Evolutionary conservation across 768 basidiomycete genomes (phyloP).

Genomic region (Gautieria morchelliformis): DNA sequence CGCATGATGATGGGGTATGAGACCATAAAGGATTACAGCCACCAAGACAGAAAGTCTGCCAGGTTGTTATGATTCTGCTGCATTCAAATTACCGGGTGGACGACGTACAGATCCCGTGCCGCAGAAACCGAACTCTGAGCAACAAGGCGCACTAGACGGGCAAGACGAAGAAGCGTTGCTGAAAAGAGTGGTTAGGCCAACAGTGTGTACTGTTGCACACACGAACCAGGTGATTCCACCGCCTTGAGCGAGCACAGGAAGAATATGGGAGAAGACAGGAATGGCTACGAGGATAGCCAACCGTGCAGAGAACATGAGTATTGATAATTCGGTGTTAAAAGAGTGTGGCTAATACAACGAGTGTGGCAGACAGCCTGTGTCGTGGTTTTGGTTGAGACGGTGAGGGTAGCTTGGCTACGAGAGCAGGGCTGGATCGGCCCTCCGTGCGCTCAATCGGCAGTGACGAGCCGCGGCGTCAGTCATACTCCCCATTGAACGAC

Average conservation of each 20-base stretch:
- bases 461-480: too few relatives aligned
- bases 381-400: background rate
- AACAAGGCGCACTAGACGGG: conserved; percentile 31
- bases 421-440: too few relatives aligned
- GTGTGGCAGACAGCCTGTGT: background rate
- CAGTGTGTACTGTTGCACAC: background rate
- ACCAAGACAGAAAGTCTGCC: conserved; percentile 61
- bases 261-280: background rate
- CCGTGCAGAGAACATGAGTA: background rate
- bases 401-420: background rate
- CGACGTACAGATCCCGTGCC: conserved; percentile 23
- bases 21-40: conserved; percentile 82
- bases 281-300: background rate
- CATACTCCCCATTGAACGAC: too few relatives aligned
- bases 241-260: conserved; percentile 1
- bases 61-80: background rate
- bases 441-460: too few relatives aligned
- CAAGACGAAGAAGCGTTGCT: conserved; percentile 32
- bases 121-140: conserved; percentile 49
- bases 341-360: background rate
- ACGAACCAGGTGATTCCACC: conserved; percentile 5
- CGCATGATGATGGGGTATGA: conserved; percentile 52
- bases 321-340: background rate
- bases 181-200: background rate
- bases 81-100: background rate